phyloP scores from a whole-genome alignment of 2,329 filamentous ascomycete genomes.

The Clonostachys rosea region DNA sequence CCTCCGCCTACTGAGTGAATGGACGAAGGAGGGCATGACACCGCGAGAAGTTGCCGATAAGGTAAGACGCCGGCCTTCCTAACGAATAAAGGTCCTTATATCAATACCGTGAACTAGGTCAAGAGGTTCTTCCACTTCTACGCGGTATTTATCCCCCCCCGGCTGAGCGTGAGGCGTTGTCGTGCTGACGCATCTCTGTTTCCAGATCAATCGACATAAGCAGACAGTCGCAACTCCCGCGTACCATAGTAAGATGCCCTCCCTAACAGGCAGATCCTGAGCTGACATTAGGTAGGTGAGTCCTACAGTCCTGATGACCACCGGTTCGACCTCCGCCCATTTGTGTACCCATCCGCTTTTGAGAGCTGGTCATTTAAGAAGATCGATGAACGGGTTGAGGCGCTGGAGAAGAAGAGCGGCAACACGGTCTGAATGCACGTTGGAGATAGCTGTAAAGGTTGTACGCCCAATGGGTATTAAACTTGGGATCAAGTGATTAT shows the following conservation, averaged over 20 bases:
- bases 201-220: no score
- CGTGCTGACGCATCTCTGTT: no score
- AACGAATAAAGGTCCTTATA: no score
- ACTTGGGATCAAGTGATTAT: no score
- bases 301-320: slow-evolving; percentile 9
- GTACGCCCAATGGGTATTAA: no score
- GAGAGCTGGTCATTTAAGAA: slow-evolving; percentile 29
- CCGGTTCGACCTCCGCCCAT: slow-evolving; percentile 30
- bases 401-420: slow-evolving; percentile 1
- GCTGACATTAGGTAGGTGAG: no score
- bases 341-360: slow-evolving; percentile 23
- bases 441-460: no score
- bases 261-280: no score
- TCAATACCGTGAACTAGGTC: slow-evolving; percentile 3
- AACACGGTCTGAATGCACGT: background rate
- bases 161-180: no score
- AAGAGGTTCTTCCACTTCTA: slow-evolving; percentile 42
- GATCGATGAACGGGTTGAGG: slow-evolving; percentile 25
- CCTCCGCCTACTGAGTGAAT: slow-evolving; percentile 28
- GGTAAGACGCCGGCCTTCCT: slow-evolving; percentile 8
- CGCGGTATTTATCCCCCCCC: background rate
- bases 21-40: slow-evolving; percentile 21
- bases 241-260: no score
- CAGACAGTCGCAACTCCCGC: no score
- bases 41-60: slow-evolving; percentile 32